A percentile compares a stretch with the other conserved stretches of the same genome.
phyloP scores from a whole-genome alignment of 1,139 yeast species.

The Saccharomyces hybrid region DNA sequence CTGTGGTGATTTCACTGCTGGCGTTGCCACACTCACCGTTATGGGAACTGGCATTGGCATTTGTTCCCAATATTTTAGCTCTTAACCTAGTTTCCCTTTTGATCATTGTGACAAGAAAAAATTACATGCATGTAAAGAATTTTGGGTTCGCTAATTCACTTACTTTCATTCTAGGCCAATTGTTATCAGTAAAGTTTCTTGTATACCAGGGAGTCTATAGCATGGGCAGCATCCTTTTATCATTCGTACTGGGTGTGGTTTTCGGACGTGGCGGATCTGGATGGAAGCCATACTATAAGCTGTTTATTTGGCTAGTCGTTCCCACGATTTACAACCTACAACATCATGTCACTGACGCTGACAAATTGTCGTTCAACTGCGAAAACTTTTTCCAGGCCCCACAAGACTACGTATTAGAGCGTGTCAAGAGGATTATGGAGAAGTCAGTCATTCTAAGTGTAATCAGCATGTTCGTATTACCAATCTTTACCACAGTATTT shows the following conservation, averaged over 20 bases:
- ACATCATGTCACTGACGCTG: conserved; percentile 53
- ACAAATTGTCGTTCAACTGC: conserved; percentile 45
- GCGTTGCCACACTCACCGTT: conserved; percentile 14
- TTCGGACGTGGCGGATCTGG: conserved; percentile 10
- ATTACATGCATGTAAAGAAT: conserved; percentile 45
- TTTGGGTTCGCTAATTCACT: conserved; percentile 45
- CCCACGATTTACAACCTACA: conserved; percentile 47
- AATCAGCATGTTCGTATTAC: conserved; percentile 3
- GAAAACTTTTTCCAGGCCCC: conserved; percentile 37
- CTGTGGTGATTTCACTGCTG: conserved; percentile 27
- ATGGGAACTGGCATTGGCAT: conserved; percentile 24
- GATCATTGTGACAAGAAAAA: conserved; percentile 44
- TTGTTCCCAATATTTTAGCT: conserved; percentile 30
- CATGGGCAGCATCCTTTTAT: conserved; percentile 38
- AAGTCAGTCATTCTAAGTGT: conserved; percentile 17
- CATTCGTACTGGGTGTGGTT: conserved; percentile 33
- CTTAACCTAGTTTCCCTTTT: conserved; percentile 36
- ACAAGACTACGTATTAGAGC: conserved; percentile 27
- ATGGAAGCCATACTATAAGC: conserved; percentile 19
- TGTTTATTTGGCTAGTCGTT: conserved; percentile 29
- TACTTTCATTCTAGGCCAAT: conserved; percentile 41
- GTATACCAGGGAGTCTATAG: conserved; percentile 30
- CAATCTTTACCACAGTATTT: conserved; percentile 14
- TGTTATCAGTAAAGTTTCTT: conserved; percentile 39
- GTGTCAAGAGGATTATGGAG: conserved; percentile 14